Evolutionary conservation across 1,139 yeast species (phyloP), one percentile per base, ranked within the genome.

Genomic region (Candida sojae): DNA sequence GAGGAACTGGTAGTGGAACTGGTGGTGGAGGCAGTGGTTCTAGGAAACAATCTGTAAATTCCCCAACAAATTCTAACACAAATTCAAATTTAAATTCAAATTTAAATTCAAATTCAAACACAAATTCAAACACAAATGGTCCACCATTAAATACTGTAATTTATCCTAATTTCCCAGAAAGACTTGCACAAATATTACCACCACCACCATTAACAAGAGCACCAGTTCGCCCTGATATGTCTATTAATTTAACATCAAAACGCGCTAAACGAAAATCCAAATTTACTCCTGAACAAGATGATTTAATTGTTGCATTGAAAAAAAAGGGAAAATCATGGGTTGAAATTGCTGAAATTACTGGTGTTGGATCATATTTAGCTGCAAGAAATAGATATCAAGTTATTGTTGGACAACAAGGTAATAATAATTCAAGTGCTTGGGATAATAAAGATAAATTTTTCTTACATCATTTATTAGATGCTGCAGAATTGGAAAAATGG

Each of bases 351-450:
- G 84, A 83, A 49, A 70, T 77, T 2, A 79, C 89, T 2, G 78
- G 80, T 9, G 86, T 87, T 32, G 88, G 86, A 9, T 79, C 84
- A 43, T 84, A 83, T 53, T 67, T 87, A 42, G 90, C 93, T 0
- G 93, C 92, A 0, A 68, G 95, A 49, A 87, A 87, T 61, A 67
- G 95, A 51, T 87, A 87, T 60, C 95, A 87, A 61, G 95, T 87
- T 5, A 75, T 87, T 47, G 86, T 87, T 51, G 95, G 95, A 2
- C 95, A 87, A 62, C 95, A 87, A 57, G 93, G 95, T 4, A 86
- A 88, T 54, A 73, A 74, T 46, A 87, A 88, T 25, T 76, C 84
- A 5, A 79, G 83, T 32, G 77, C 80, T 37, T 86, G 91, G 88
- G 82, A 79, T 23, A 59, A 71, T 1, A 82, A 80, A 21, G 91